A percentile compares a stretch with the other conserved stretches of the same genome.
phyloP scores from a whole-genome alignment of 2,329 filamentous ascomycete species.

The Madurella mycetomatis region DNA sequence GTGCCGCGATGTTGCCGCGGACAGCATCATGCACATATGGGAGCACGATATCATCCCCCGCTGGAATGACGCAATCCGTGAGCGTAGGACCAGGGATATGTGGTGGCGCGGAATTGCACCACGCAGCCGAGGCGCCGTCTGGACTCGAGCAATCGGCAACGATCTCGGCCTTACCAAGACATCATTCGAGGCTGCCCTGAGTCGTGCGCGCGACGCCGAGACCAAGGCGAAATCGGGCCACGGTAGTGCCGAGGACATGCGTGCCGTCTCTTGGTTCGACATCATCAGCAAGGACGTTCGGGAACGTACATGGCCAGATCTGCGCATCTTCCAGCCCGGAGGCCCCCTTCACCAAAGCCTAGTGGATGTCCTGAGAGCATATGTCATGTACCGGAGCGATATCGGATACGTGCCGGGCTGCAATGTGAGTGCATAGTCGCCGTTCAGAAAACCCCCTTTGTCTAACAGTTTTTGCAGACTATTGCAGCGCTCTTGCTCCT shows the following conservation, averaged over 20 bases:
- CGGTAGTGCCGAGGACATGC: constrained; percentile 49
- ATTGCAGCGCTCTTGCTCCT: constrained; percentile 70
- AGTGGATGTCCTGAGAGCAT: constrained; percentile 70
- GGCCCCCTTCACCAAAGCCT: constrained; percentile 65
- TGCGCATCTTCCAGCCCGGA: constrained; percentile 65
- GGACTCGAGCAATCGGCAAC: constrained; percentile 69
- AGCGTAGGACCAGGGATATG: constrained; percentile 66
- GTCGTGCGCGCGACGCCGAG: constrained; percentile 61
- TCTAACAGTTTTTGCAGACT: constrained; percentile 43
- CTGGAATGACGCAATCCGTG: constrained; percentile 66
- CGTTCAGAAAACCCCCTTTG: constrained; percentile 20
- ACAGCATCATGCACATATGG: constrained; percentile 61
- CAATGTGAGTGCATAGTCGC: constrained; percentile 54
- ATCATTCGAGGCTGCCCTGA: constrained; percentile 67
- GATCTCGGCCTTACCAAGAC: constrained; percentile 62
- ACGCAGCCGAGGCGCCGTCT: constrained; percentile 63
- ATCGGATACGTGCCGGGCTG: constrained; percentile 73
- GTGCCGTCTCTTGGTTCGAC: constrained; percentile 57
- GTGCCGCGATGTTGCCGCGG: constrained; percentile 51
- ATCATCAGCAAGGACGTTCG: constrained; percentile 61
- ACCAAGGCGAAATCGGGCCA: constrained; percentile 49
- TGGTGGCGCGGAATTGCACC: constrained; percentile 80
- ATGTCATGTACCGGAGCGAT: constrained; percentile 76
- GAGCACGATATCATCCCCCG: constrained; percentile 71
- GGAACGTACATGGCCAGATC: constrained; percentile 62